phyloP scores from a whole-genome alignment of 345 rosid species.

The Gossypium mustelinum region DNA sequence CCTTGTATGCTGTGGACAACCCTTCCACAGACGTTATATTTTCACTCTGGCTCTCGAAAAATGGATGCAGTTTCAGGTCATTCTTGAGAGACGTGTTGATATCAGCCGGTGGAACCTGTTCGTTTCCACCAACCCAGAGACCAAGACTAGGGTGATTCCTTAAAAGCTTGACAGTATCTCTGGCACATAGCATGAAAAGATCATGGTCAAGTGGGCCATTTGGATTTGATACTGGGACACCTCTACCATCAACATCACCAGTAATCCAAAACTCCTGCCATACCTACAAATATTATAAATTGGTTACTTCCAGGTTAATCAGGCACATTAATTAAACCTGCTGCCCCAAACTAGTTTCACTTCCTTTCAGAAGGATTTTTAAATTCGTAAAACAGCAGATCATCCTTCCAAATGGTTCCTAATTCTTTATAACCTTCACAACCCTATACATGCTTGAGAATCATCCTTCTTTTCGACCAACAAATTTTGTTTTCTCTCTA shows the following conservation, averaged over 20 bases:
- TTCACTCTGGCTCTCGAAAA: conserved; percentile 37
- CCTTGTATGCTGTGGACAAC: conserved; percentile 27
- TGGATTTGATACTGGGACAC: conserved; percentile 82
- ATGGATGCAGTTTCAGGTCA: conserved; percentile 77
- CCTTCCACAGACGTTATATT: conserved; percentile 16
- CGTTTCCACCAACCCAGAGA: conserved; percentile 99
- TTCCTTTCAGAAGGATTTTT: not conserved
- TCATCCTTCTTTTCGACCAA: not conserved
- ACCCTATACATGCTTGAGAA: not conserved
- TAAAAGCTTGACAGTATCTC: conserved; percentile 87
- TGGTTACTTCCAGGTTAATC: conserved; percentile 2
- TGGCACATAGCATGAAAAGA: conserved; percentile 81
- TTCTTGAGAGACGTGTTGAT: conserved; percentile 69
- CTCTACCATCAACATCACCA: conserved; percentile 98
- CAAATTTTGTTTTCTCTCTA: not conserved
- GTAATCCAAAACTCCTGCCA: conserved; percentile 99
- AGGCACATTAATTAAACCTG: not conserved
- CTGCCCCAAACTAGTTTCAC: not conserved
- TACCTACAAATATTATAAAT: conserved; percentile 46
- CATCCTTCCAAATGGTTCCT: not conserved
- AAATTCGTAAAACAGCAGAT: not conserved
- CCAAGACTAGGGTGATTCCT: conserved; percentile 95
- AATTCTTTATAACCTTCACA: not conserved
- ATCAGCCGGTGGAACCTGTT: conserved; percentile 92
- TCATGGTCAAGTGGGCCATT: conserved; percentile 91